A percentile compares a stretch with the other conserved stretches of the same genome.
These are phyloP conservation scores for Coemansia sp. DNA, from an alignment of 192 early-diverging fungal species.

Conservation along the genomic window DNA sequence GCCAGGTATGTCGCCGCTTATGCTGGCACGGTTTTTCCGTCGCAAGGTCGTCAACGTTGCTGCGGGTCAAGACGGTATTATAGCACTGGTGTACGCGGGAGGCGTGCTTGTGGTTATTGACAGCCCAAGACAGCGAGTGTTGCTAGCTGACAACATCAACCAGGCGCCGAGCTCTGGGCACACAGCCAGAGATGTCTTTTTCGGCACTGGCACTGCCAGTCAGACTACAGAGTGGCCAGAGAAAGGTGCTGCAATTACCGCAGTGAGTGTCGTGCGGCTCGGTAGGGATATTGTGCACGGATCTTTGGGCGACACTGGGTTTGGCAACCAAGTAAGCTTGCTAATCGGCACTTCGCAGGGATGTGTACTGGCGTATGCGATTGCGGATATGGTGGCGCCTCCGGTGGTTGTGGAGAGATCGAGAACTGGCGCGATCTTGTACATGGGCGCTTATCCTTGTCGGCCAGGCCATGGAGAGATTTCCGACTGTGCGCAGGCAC, in stretches of 20 bases:
- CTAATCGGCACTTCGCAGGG: constrained; percentile 35
- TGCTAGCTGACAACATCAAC: constrained; percentile 49
- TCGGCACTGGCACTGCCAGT: not conserved
- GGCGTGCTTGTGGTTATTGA: constrained; percentile 48
- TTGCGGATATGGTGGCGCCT: constrained; percentile 1
- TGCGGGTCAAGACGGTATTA: constrained; percentile 24
- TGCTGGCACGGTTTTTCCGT: constrained; percentile 36
- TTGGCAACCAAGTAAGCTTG: not conserved
- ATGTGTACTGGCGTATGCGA: constrained; percentile 21
- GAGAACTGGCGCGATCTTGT: not conserved
- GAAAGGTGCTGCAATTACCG: not conserved
- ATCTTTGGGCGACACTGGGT: not conserved
- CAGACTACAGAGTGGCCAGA: not conserved
- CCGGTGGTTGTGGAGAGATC: constrained; percentile 5
- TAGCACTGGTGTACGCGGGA: constrained; percentile 24
- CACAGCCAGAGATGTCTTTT: constrained; percentile 15
- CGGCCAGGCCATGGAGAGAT: not conserved
- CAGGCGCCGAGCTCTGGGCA: constrained; percentile 10
- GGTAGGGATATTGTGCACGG: not conserved
- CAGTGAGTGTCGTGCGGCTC: constrained; percentile 2
- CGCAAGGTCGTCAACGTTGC: constrained; percentile 13
- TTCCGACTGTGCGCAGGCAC: not conserved
- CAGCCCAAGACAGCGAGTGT: constrained; percentile 23
- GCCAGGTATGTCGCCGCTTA: constrained; percentile 33
- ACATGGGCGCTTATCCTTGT: not conserved